Percentiles rank a stretch among this genome's conserved stretches.
Conservation (phyloP, 1,284 basidiomycete species). For the Meira nashicola region DNA sequence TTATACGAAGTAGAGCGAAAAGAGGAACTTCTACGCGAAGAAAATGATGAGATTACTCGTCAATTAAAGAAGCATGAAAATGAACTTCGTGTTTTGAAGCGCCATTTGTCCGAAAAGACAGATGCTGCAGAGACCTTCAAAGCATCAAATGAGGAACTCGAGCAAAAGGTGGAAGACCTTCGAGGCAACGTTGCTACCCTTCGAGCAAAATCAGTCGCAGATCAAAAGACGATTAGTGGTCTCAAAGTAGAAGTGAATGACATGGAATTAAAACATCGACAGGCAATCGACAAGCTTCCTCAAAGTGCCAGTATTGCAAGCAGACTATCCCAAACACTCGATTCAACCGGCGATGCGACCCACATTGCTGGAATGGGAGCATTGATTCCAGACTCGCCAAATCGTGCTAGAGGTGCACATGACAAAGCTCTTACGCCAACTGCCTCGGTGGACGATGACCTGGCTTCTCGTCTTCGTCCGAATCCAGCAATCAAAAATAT, state of each 20-base stretch:
- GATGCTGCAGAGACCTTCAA: conserved; percentile 15
- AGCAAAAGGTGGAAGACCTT: conserved; percentile 32
- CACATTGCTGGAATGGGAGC: neutral
- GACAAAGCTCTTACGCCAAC: conserved; percentile 1
- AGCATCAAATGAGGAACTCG: conserved; percentile 26
- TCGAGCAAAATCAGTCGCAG: conserved; percentile 7
- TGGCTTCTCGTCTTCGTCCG: conserved; percentile 45
- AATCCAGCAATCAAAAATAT: neutral
- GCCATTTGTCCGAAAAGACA: conserved; percentile 36
- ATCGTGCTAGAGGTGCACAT: neutral
- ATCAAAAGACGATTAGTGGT: conserved; percentile 12
- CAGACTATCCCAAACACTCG: neutral
- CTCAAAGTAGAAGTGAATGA: conserved; percentile 60
- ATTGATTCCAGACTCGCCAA: neutral
- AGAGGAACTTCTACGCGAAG: neutral
- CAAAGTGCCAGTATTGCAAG: conserved; percentile 67
- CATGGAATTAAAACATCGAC: conserved; percentile 93
- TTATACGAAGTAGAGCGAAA: conserved; percentile 6
- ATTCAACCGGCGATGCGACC: neutral
- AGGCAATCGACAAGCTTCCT: conserved; percentile 79
- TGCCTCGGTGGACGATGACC: conserved; percentile 55
- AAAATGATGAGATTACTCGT: neutral
- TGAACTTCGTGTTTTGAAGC: conserved; percentile 35
- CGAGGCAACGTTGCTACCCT: neutral
- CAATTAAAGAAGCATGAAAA: conserved; percentile 14